phyloP scores from a whole-genome alignment of 192 early-diverging fungal genomes.

The Glomus cerebriforme region DNA sequence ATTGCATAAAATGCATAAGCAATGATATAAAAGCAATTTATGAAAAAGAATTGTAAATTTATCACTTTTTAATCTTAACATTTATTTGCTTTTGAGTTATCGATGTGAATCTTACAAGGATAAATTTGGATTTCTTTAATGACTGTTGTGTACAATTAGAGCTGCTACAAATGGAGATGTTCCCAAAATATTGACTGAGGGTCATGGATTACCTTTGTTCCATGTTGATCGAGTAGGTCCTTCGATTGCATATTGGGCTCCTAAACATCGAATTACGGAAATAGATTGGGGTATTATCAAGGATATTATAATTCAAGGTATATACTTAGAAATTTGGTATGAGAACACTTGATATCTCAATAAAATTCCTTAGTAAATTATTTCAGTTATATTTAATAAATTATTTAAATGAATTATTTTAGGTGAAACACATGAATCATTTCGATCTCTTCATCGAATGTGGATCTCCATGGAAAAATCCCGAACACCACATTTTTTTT shows the following conservation, averaged over 20 bases:
- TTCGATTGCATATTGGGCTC: slow-evolving; percentile 30
- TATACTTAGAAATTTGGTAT: background rate
- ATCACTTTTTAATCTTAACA: background rate
- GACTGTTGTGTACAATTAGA: background rate
- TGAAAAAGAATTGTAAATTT: slow-evolving; percentile 26
- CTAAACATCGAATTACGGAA: slow-evolving; percentile 1
- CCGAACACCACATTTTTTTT: background rate
- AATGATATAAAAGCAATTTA: slow-evolving; percentile 22
- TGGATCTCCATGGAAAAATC: slow-evolving; percentile 31
- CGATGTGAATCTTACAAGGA: background rate
- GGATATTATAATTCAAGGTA: slow-evolving; percentile 17
- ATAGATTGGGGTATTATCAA: slow-evolving; percentile 14
- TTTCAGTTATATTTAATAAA: background rate
- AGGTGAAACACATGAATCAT: background rate
- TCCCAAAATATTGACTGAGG: background rate
- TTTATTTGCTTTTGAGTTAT: background rate
- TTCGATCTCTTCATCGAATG: slow-evolving; percentile 14
- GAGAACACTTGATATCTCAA: no score
- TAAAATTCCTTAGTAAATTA: no score
- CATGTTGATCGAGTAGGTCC: slow-evolving; percentile 20
- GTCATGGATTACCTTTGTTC: slow-evolving; percentile 19
- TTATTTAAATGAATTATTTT: slow-evolving; percentile 1
- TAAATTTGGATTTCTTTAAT: background rate
- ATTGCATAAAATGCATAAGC: slow-evolving; percentile 8
- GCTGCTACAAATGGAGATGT: background rate